Evolutionary conservation across 1,284 basidiomycete species (phyloP).

Genomic region (Pholiota adiposa): DNA sequence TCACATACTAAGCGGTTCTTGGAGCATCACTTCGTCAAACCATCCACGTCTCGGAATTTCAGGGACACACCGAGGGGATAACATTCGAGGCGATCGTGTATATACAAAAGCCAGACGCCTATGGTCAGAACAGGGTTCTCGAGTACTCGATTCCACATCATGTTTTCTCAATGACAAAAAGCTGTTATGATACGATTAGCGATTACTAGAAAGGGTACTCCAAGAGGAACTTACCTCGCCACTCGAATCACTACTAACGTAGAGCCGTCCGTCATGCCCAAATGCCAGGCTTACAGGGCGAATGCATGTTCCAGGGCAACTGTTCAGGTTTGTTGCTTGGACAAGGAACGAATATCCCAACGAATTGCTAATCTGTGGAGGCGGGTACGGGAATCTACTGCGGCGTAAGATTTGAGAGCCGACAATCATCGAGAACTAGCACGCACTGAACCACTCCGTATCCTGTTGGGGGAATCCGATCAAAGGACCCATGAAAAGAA

Average conservation of each 20-base stretch:
- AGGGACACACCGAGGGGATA: too few relatives aligned
- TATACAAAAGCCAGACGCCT: too few relatives aligned
- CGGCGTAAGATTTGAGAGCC: too few relatives aligned
- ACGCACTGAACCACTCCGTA: constrained; percentile 47
- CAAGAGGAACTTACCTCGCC: constrained; percentile 35
- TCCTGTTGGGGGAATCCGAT: constrained; percentile 38
- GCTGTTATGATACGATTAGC: neutral
- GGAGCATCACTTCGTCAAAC: too few relatives aligned
- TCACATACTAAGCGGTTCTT: too few relatives aligned
- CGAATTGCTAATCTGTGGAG: neutral
- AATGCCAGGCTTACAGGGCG: constrained; percentile 44
- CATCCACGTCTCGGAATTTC: too few relatives aligned
- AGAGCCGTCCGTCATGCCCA: constrained; percentile 33
- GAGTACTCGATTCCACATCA: too few relatives aligned
- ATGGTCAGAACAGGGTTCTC: too few relatives aligned
- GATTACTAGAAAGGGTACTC: neutral
- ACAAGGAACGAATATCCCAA: constrained; percentile 37
- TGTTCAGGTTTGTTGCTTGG: constrained; percentile 37
- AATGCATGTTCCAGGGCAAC: constrained; percentile 42
- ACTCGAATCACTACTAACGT: constrained; percentile 42
- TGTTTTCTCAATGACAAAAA: neutral
- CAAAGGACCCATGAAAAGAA: constrained; percentile 38
- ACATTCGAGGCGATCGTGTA: too few relatives aligned
- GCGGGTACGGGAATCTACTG: constrained; percentile 29
- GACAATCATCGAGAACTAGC: neutral